Evolutionary conservation across 2,329 filamentous ascomycete genomes (phyloP), one percentile per base, ranked within the genome.

Genomic region (Colletotrichum abscissum): DNA sequence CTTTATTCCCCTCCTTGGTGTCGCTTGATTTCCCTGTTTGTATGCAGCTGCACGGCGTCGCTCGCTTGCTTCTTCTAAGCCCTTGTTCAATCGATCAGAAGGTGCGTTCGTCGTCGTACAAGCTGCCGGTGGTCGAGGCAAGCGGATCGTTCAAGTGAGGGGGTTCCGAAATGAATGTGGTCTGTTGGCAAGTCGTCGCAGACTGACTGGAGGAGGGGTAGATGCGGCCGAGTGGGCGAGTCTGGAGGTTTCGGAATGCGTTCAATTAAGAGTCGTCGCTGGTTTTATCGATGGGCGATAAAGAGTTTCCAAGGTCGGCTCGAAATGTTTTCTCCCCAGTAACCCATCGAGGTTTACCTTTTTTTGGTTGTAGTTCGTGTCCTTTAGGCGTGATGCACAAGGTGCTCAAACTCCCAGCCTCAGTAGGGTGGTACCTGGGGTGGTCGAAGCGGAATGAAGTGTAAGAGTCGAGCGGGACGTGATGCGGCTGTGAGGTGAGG

Each of bases 281-380:
- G 52, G 35, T 69, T 67, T 73, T 70, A 60, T 49, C 70, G 66
- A 54, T 60, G 33, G 55, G 70, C 33, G 33, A 54, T 64, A n/a
- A 65, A 49, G 22, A 69, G 54, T 63, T 63, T 69, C 30, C 19
- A 38, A 54, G 58, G 59, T 55, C 19, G 52, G 55, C 42, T 67
- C 69, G 46, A 35, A 46, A 60, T 64, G n/a, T 35, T 24, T 55
- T 56, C n/a, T 60, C n/a, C 33, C 49, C 55, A 46, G 55, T 59
- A 56, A 38, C 67, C 70, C 70, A 73, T 69, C 33, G 55, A 73
- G n/a, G 46, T 49, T 16, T 56, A 42, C 30, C 28, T 35, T 26
- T 38, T 52, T 38, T 54, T 58, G 11, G 33, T 16, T 8, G 42
- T 58, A 19, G 16, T 30, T 69, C 28, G 24, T 49, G 42, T 60